Base-by-base conservation (phyloP, 2,329 filamentous ascomycete species). In the Aspergillus nomiae region DNA sequence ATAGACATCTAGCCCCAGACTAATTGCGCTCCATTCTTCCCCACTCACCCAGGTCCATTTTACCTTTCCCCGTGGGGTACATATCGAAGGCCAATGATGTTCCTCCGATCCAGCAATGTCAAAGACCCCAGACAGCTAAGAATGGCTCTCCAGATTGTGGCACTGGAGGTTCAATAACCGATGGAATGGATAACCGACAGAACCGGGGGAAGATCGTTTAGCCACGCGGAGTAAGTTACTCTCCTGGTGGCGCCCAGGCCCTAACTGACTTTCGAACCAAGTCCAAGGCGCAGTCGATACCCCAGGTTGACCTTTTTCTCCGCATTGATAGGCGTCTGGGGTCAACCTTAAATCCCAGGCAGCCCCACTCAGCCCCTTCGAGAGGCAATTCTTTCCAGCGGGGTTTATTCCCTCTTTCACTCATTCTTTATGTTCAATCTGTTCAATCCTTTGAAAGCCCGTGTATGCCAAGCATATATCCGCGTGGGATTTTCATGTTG, bases 41-140 rank as follows among this genome's bases (percentile, higher is more conserved):
- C 50, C 30, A 30, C 24, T 16, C 26, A 26, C 14, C 48, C 38
- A 41, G 38, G 7, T 8, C 38, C 19, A n/a, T 53, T 30, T 32
- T 54, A 21, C 30, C 51, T 34, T 36, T 36, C 51, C 51, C 51
- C 51, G 51, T 54, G 51, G 51, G 51, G 51, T 36, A 54, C 28
- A 34, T n/a, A 36, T 19, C 46, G 1, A 21, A 24, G 10, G 4
- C 51, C 30, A 54, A 54, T 54, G 19, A 54, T 54, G 14, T 36
- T 7, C 9, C 12, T 10, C 12, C 24, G 7, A 19, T 36, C 11
- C 10, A 28, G 11, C 46, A 26, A 48, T 12, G 14, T 21, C 4
- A 10, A 16, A 16, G n/a, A 41, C 16, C 50, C 8, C 21, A 34
- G 28, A 6, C 28, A 30, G 19, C 3, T 16, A n/a, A 21, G 11